These are phyloP conservation scores for Cantharellus anzutake DNA, from an alignment of 768 basidiomycete species.

Conservation along the genomic window DNA sequence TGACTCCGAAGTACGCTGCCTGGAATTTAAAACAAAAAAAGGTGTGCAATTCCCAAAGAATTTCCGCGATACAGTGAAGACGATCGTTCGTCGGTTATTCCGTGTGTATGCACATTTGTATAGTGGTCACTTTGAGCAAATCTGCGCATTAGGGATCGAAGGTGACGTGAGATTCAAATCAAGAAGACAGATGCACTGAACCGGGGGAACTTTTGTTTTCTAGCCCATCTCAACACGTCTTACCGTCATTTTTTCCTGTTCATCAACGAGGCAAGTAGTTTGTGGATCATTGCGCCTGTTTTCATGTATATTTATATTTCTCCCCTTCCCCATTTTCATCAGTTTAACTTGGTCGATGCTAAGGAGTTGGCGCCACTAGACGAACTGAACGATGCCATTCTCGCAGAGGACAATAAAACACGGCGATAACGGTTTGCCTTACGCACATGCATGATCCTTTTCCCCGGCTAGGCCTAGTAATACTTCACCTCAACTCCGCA, in stretches of 20 bases:
- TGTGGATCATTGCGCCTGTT: background rate
- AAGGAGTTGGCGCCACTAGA: conserved; percentile 90
- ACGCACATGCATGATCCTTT: background rate
- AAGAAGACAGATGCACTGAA: no score
- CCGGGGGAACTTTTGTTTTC: background rate
- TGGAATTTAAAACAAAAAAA: conserved; percentile 16
- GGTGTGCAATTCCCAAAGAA: conserved; percentile 81
- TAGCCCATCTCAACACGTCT: conserved; percentile 95
- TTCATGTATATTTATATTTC: background rate
- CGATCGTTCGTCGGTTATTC: conserved; percentile 82
- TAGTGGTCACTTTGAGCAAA: conserved; percentile 98
- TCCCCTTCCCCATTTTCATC: background rate
- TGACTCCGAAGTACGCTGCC: background rate
- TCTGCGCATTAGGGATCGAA: conserved; percentile 95
- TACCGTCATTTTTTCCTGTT: conserved; percentile 98
- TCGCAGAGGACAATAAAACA: conserved; percentile 27
- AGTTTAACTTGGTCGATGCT: conserved; percentile 92
- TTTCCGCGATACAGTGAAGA: conserved; percentile 80
- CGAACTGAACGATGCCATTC: conserved; percentile 85
- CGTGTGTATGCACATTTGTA: conserved; percentile 97
- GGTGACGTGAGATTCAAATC: conserved; percentile 26
- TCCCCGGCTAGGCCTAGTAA: no score
- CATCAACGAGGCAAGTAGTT: conserved; percentile 64
- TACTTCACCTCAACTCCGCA: no score
- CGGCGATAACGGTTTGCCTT: background rate